These are phyloP conservation scores for Colletotrichum phormii DNA, from an alignment of 2,329 filamentous ascomycete species.

Conservation along the genomic window DNA sequence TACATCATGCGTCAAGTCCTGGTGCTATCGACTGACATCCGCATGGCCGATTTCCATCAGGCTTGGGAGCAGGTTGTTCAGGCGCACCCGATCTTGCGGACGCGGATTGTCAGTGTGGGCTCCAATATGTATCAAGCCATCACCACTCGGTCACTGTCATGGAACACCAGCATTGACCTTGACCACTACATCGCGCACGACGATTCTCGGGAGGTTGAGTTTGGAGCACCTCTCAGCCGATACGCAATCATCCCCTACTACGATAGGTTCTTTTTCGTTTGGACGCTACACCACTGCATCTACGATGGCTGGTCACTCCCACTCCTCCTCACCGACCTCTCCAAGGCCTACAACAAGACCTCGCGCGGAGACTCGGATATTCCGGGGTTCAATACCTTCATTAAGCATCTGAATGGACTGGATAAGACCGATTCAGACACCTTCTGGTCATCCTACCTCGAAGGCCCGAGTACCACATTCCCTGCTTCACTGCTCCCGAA, in stretches of 20 bases:
- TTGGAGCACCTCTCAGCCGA: background rate
- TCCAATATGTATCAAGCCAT: background rate
- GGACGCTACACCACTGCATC: conserved; percentile 31
- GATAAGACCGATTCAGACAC: background rate
- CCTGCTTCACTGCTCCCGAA: background rate
- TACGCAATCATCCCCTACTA: background rate
- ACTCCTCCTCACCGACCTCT: conserved; percentile 15
- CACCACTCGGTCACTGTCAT: background rate
- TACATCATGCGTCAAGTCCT: conserved; percentile 20
- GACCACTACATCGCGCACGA: background rate
- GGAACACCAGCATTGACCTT: background rate
- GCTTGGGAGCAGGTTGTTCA: conserved; percentile 29
- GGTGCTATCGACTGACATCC: conserved; percentile 14
- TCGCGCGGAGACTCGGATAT: background rate
- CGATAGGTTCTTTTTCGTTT: conserved; percentile 35
- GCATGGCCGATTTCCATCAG: conserved; percentile 21
- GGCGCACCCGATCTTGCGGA: conserved; percentile 27
- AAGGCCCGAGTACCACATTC: background rate
- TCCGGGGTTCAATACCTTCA: background rate
- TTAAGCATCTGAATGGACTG: background rate
- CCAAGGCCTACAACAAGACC: conserved; percentile 4
- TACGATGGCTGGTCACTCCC: conserved; percentile 2
- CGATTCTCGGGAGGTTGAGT: background rate
- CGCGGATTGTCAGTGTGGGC: conserved; percentile 9
- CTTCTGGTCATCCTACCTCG: background rate